Evolutionary conservation across 2,329 filamentous ascomycete species (phyloP), one percentile per base, ranked within the genome.

Genomic region (Colletotrichum sp.): DNA sequence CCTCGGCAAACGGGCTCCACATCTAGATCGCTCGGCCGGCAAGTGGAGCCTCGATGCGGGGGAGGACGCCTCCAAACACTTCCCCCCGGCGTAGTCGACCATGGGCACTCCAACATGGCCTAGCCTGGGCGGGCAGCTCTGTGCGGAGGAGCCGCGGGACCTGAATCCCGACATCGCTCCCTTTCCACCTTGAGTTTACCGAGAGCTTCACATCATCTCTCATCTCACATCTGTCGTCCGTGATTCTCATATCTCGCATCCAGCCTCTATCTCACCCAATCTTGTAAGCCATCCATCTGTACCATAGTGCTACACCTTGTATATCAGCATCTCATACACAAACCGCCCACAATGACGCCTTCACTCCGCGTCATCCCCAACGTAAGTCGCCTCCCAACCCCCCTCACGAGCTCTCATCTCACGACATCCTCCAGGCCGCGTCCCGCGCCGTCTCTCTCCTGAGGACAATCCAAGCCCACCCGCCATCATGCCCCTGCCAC

Each of bases 401-500:
- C 24, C 7, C 38, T 26, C 26, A 16, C 12, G 24, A 13, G 21
- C 60, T 52, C 43, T 52, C 55, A 21, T 15, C 74, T 69, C 24
- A 69, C 24, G 21, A 43, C 55, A 13, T 21, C 30, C 30, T 66
- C 16, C 77, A 92, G 92, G 88, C 90, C 78, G 90, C 92, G 34
- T 88, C 90, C 63, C 89, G 93, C 79, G 95, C 95, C 18, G 86
- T 92, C 75, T 94, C 90, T 79, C 90, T 96, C 66, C 92, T 99
- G 66, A 93, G 95, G 71, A 96, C 96, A n/a, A 92, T 99, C 71
- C 96, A 98, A 84, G 94, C 94, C 2, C 96, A 97, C 83, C 96
- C 95, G 74, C 95, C 95, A 8, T 92, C 90, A 69, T 98, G 96
- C 82, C 97, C 97, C 2, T 99, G 97, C 85, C 97, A 99, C 83